Base-by-base conservation (phyloP, 495 filamentous ascomycete genomes). In the Neurospora cerealis region DNA sequence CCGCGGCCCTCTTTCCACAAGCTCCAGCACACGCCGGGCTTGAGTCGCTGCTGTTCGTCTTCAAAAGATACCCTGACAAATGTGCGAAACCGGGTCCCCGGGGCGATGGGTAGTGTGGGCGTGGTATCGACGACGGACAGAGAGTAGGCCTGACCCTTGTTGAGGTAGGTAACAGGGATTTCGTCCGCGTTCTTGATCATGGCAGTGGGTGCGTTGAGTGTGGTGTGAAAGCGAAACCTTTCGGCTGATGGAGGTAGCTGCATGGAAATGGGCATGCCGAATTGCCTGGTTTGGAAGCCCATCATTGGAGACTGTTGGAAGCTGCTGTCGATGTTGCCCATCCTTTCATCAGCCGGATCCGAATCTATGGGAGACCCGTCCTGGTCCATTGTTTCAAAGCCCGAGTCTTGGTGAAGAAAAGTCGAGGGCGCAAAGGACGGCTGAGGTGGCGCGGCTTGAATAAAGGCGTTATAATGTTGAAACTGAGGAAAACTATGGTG, bases 1-100 rank as follows among this genome's bases (percentile, higher is more conserved):
- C 95, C 95, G 44, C 95, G 88, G 0, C 94, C 93, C 79, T 97
- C 94, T 78, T 98, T 97, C 96, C 96, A 99, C 21, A 98, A 80
- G 75, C 94, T 93, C 96, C 96, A 99, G 81, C 93, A 97, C 13
- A 91, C 85, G 32, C 88, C 90, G 0, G 96, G 94, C 72, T 91
- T 92, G 72, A 89, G 87, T 75, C 95, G 86, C 79, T 98, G 95
- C 75, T 95, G 90, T 73, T 96, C 92, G 72, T 98, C 95, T 78
- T 99, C 93, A 78, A 98, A 99, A 0, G 94, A 97, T 48, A 99
- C 90, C 7, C 96, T 91, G 46, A 99, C 85, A 77, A 89, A 96
- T 0, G 95, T 97, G 39, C 95, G 88, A 81, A 97, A 97, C 75
- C 87, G 90, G 0, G 86, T 84, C 73, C 83, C 87, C 13, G 84